Conservation (phyloP, 2,329 filamentous ascomycete genomes). For the Ceratocystis alfenasii region DNA sequence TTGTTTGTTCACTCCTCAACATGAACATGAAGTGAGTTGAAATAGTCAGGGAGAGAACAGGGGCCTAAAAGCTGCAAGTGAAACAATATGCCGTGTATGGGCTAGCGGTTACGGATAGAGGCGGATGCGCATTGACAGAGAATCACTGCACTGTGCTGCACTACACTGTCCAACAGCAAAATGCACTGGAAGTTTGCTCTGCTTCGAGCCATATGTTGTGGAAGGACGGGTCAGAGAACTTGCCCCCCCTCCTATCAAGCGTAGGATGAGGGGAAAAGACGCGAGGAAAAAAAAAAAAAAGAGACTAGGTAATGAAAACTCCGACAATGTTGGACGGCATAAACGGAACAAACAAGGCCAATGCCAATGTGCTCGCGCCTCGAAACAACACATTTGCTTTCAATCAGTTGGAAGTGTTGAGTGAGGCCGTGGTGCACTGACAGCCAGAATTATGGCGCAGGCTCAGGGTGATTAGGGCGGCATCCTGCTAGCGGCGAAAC, state of each 20-base stretch:
- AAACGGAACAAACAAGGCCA: constrained; percentile 5
- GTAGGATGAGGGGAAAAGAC: not conserved
- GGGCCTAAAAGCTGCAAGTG: not conserved
- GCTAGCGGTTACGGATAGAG: not conserved
- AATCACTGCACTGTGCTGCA: not conserved
- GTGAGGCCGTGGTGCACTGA: not conserved
- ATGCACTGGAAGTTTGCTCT: not conserved
- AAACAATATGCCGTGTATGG: not conserved
- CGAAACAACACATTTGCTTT: not conserved
- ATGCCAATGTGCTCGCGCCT: not conserved
- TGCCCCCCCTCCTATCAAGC: not conserved
- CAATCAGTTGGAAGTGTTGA: not conserved
- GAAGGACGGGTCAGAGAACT: not conserved
- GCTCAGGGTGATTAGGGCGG: not conserved
- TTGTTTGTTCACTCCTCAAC: not conserved
- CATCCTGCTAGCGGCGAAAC: not conserved
- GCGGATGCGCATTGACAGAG: not conserved
- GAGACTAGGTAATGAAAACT: not conserved
- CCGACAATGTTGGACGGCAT: not conserved
- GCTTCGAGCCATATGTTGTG: not conserved
- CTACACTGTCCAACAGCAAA: not conserved
- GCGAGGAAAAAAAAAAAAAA: not conserved
- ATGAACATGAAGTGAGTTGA: not conserved
- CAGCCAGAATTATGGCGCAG: not conserved
- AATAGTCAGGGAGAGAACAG: not conserved